Evolutionary conservation across 2,329 filamentous ascomycete genomes (phyloP), one percentile per base, ranked within the genome.

Genomic region (Dothideomycetidae sp.): DNA sequence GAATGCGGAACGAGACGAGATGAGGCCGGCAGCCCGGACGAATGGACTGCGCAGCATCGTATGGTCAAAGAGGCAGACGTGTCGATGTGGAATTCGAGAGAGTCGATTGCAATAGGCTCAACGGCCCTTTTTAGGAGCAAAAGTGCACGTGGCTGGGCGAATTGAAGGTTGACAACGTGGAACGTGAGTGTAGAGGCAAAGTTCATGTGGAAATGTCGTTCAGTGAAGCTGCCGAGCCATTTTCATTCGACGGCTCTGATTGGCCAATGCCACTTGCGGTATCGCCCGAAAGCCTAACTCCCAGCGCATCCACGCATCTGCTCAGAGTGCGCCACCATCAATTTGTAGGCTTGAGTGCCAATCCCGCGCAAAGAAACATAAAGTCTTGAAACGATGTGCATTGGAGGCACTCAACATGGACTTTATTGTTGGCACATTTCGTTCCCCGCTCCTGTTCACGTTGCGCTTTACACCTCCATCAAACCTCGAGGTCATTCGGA

Each of bases 401-500:
- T n/a, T n/a, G n/a, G n/a, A n/a, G n/a, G n/a, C n/a, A n/a, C n/a
- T n/a, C n/a, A n/a, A n/a, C 10, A 57, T 57, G 54, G 53, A 57
- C 32, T 55, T 56, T 43, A 44, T 57, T 5, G 53, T 56, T 15
- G 54, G 54, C 33, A 49, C 51, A 3, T 57, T 57, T 44, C 54
- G 54, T 19, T 46, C 50, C 19, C 43, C 51, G 2, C 41, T 41
- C 21, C 46, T 57, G 19, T 55, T 49, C 41, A 54, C 53, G 11
- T 44, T 55, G 9, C 48, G 44, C 34, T 55, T 57, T 47, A 33
- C 49, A 13, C 48, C 50, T 4, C 38, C 43, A 9, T 38, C 40
- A 5, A 42, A 29, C 32, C 13, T 26, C 23, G 19, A 29, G 14
- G 38, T 53, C 30, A 38, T 50, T 5, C 46, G 46, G 28, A 46